Percentiles rank a stretch among this genome's conserved stretches.
phyloP scores from a whole-genome alignment of 768 basidiomycete species.

The Hemileccinum impolitum region DNA sequence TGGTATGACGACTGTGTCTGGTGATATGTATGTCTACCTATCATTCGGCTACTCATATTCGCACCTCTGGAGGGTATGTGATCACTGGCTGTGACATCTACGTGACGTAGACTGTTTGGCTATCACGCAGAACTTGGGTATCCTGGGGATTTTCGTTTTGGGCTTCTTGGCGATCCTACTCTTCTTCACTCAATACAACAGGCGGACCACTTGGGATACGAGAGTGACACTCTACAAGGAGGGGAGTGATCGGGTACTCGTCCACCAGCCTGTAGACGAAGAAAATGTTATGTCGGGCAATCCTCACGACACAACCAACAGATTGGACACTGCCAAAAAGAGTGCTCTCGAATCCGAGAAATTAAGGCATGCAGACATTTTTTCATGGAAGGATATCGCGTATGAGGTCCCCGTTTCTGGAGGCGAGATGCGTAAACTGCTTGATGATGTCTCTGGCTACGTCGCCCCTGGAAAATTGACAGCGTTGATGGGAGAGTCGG shows the following conservation, averaged over 20 bases:
- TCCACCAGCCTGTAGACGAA: constrained; percentile 13
- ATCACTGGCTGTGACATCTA: constrained; percentile 9
- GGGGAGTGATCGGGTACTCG: background rate
- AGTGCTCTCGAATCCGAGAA: constrained; percentile 12
- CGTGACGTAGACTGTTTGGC: background rate
- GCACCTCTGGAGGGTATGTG: constrained; percentile 37
- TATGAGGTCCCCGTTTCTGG: constrained; percentile 54
- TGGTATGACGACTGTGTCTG: constrained; percentile 39
- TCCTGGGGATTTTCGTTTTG: constrained; percentile 42
- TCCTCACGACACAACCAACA: background rate
- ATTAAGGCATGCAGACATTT: constrained; percentile 44
- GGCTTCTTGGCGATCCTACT: constrained; percentile 37
- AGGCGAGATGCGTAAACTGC: constrained; percentile 37
- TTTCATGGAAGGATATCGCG: constrained; percentile 73
- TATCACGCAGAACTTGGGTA: constrained; percentile 37
- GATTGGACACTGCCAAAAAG: background rate
- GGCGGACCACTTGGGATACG: constrained; percentile 27
- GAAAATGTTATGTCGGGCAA: constrained; percentile 5
- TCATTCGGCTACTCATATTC: constrained; percentile 26
- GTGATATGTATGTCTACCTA: constrained; percentile 38
- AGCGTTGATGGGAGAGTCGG: constrained; percentile 47
- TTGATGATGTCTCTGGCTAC: constrained; percentile 47
- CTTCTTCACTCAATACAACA: constrained; percentile 34
- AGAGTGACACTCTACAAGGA: constrained; percentile 27
- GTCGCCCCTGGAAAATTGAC: constrained; percentile 50